phyloP scores from a whole-genome alignment of 75 land plant species.

The Picea sitchensis region DNA sequence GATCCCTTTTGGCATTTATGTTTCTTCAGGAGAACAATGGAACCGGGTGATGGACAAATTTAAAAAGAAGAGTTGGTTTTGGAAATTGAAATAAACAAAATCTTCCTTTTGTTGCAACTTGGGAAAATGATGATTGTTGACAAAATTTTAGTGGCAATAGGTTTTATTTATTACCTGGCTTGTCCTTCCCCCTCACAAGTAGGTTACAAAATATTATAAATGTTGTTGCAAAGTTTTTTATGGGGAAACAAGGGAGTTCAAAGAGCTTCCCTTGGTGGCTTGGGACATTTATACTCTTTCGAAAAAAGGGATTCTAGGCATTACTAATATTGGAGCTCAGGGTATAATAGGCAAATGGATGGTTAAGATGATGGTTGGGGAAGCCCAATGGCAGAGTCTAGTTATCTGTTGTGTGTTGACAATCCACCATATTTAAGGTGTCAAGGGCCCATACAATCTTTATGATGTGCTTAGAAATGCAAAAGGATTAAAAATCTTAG shows the following conservation, averaged over 20 bases:
- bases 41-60: neutral
- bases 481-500: neutral
- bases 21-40: neutral
- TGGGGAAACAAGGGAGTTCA: neutral
- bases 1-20: neutral
- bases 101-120: neutral
- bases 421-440: neutral
- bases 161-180: neutral
- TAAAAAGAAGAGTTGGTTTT: neutral
- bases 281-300: neutral
- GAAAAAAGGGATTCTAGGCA: too few species aligned
- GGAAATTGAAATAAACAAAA: neutral
- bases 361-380: neutral
- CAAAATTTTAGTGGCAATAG: neutral
- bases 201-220: neutral
- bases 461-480: neutral
- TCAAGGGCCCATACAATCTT: neutral
- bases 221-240: neutral
- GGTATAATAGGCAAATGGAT: neutral
- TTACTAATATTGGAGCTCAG: too few species aligned
- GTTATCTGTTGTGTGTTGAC: neutral
- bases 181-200: neutral
- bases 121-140: neutral
- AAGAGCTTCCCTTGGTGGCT: neutral
- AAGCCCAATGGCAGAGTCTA: neutral